Base-by-base conservation (phyloP, 352 stramenopile genomes). In the Phytopythium cucurbitacearum region DNA sequence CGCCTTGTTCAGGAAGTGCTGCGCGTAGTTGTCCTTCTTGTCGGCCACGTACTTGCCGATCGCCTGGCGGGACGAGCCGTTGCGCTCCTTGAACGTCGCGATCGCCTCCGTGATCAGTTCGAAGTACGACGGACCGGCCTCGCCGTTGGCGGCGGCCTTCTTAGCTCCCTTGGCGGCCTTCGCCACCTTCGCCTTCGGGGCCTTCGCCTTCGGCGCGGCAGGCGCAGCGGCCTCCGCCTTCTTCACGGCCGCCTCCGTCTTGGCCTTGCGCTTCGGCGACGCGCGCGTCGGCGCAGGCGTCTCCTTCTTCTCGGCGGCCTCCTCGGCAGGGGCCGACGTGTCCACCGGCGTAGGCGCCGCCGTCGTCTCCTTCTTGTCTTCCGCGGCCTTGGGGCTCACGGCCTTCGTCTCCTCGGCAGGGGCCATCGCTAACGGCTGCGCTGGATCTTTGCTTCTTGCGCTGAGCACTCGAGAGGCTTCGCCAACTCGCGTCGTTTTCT, bases 91-190 rank as follows among this genome's bases (percentile, higher is more conserved):
- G 13, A 97, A 82, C 59, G 80, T 77, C 55, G 74, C 53, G 59
- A 98, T 97, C 35, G 89, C 90, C 45, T 95, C 82, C 36, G 91
- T 87, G 48, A 98, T 95, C 48, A 94, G 67, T 15, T 96, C 86
- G 51, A 93, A 94, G 76, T 96, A 94, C 47, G 80, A 88, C 16
- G 79, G 77, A 9, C 85, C 82, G 15, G 32, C 43, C 11, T 82
- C 72, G 16, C 55, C 70, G n/a, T 60, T 47, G 13, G 45, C 69
- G 8, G 59, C 39, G 2, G 57, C 45, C 38, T 68, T 63, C 57
- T 79, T 82, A 12, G 64, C 54, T 28, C 21, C 21, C 13, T 56
- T 63, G 0, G 60, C 47, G 1, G 69, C 46, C 59, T 73, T 76
- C 67, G 79, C 80, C 38, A 60, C 45, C 33, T 59, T 60, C 13